Conservation (phyloP, 2,329 filamentous ascomycete genomes). For the Claviceps sp. region DNA sequence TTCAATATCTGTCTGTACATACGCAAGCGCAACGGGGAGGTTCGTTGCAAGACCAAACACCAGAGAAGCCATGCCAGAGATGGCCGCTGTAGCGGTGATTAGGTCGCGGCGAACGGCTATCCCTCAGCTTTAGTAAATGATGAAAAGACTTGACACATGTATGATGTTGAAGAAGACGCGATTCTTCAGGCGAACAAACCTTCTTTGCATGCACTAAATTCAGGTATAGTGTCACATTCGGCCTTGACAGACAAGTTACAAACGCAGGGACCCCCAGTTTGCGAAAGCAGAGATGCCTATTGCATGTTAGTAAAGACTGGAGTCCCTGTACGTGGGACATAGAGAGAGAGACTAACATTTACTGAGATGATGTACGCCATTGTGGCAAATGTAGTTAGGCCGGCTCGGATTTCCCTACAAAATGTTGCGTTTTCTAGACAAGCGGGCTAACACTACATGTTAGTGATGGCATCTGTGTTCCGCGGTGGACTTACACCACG, state of each 20-base stretch:
- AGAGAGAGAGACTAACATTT: slow-evolving; percentile 30
- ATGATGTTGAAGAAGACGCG: too few relatives aligned
- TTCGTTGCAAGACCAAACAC: slow-evolving; percentile 72
- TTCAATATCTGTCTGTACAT: slow-evolving; percentile 6
- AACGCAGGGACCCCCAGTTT: slow-evolving; percentile 65
- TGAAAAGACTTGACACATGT: slow-evolving; percentile 3
- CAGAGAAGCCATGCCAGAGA: slow-evolving; percentile 62
- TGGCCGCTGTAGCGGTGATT: slow-evolving; percentile 71
- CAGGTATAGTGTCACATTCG: slow-evolving; percentile 34
- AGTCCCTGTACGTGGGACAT: not conserved
- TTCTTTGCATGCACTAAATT: slow-evolving; percentile 33
- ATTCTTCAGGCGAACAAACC: slow-evolving; percentile 16
- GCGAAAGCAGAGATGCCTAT: slow-evolving; percentile 57
- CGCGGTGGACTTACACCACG: not conserved
- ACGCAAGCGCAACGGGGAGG: slow-evolving; percentile 42
- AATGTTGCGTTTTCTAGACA: slow-evolving; percentile 58
- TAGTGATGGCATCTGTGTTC: not conserved
- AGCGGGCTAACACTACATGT: slow-evolving; percentile 35
- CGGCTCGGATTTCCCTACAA: slow-evolving; percentile 65
- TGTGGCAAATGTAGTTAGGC: slow-evolving; percentile 65
- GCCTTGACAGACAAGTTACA: slow-evolving; percentile 36
- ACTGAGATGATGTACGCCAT: slow-evolving; percentile 80
- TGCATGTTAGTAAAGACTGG: not conserved
- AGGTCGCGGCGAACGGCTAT: slow-evolving; percentile 58
- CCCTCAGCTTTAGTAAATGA: not conserved